Evolutionary conservation across 2,329 filamentous ascomycete genomes (phyloP).

Genomic region (Monosporascus ibericus): DNA sequence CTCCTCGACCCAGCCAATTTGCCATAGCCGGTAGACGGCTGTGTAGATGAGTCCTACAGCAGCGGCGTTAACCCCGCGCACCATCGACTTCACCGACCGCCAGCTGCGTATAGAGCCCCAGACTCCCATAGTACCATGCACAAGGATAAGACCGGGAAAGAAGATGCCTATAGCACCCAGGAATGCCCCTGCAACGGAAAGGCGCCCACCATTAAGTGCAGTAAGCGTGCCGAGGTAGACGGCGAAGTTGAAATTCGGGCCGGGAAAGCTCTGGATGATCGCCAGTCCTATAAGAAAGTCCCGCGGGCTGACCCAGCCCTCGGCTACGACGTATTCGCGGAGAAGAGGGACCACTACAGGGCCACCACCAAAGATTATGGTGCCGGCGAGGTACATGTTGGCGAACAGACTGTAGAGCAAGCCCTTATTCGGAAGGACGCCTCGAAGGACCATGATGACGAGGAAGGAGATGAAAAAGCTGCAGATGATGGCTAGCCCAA

Average conservation of each 20-base stretch:
- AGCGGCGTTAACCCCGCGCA: constrained; percentile 53
- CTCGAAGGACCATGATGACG: constrained; percentile 45
- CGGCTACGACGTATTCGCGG: constrained; percentile 56
- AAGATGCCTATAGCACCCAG: constrained; percentile 50
- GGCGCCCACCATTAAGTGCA: constrained; percentile 30
- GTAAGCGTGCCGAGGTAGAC: constrained; percentile 51
- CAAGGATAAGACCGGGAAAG: constrained; percentile 39
- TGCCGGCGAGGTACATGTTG: constrained; percentile 69
- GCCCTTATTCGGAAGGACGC: constrained; percentile 31
- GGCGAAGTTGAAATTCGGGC: constrained; percentile 48
- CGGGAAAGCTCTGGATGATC: constrained; percentile 64
- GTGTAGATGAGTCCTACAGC: constrained; percentile 59
- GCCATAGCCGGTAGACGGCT: constrained; percentile 57
- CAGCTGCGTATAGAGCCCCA: constrained; percentile 45
- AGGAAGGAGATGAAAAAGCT: constrained; percentile 53
- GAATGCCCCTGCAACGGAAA: constrained; percentile 39
- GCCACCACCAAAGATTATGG: constrained; percentile 59
- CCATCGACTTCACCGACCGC: constrained; percentile 39
- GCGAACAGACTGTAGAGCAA: constrained; percentile 57
- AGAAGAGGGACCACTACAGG: constrained; percentile 61
- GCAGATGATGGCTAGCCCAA: constrained; percentile 34
- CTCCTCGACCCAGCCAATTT: constrained; percentile 53
- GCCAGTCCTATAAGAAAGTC: constrained; percentile 70
- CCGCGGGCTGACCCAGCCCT: constrained; percentile 63
- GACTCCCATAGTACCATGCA: constrained; percentile 47